Percentiles rank a stretch among this genome's conserved stretches.
Evolutionary conservation across 2,329 filamentous ascomycete species (phyloP).

Genomic region (Aspergillus fumigatiaffinis): DNA sequence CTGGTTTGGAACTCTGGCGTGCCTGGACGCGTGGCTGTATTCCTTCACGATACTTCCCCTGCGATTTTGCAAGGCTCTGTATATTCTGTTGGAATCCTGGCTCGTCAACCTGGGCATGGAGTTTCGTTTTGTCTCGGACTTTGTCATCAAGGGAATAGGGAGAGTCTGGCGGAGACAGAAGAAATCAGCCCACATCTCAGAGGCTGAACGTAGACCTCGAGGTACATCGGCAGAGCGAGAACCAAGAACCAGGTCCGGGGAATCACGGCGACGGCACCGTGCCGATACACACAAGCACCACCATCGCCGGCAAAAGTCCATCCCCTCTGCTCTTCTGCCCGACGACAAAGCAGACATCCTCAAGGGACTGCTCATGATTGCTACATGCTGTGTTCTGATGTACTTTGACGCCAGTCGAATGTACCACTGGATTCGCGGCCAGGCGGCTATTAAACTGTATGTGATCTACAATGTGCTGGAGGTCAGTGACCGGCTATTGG

Average conservation of each 20-base stretch:
- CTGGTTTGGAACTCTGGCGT: conserved; percentile 83
- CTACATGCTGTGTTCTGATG: conserved; percentile 81
- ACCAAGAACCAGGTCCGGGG: conserved; percentile 11
- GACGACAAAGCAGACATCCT: conserved; percentile 94
- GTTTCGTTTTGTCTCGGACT: conserved; percentile 64
- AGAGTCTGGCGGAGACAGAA: conserved; percentile 67
- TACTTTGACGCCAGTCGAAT: conserved; percentile 91
- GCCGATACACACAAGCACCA: conserved; percentile 28
- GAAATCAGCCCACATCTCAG: conserved; percentile 14
- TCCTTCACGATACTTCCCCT: conserved; percentile 93
- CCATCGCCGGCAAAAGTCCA: conserved; percentile 73
- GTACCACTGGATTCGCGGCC: conserved; percentile 95
- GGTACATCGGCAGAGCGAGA: conserved; percentile 20
- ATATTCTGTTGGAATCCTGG: conserved; percentile 77
- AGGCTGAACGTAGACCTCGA: conserved; percentile 18
- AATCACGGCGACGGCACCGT: conserved; percentile 25
- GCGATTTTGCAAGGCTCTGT: conserved; percentile 75
- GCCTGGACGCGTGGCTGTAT: conserved; percentile 93
- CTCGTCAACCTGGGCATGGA: conserved; percentile 68
- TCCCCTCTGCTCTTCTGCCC: conserved; percentile 76
- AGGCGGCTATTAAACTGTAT: conserved; percentile 96
- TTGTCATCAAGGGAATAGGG: conserved; percentile 74
- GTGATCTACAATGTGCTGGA: conserved; percentile 98
- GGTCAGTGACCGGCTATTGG: conserved; percentile 79
- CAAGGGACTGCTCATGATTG: conserved; percentile 82